Conservation (phyloP, 768 basidiomycete genomes). For the Xerocomellus chrysenteron region DNA sequence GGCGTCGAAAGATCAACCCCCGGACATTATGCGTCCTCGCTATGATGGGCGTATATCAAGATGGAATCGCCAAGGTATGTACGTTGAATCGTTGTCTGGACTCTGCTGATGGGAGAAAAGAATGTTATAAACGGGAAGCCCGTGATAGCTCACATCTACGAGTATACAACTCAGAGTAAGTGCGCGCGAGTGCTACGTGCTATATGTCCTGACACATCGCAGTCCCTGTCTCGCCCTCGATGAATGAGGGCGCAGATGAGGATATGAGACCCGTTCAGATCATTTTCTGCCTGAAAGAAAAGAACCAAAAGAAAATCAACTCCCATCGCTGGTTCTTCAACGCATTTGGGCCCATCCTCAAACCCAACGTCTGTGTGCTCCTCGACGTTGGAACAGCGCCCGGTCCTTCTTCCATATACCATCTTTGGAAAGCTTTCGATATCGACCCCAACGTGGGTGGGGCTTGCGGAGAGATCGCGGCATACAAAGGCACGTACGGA, state of each 20-base stretch:
- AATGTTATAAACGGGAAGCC: conserved; percentile 78
- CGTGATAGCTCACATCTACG: conserved; percentile 89
- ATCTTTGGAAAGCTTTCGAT: conserved; percentile 93
- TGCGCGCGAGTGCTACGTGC: no score
- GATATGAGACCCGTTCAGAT: conserved; percentile 88
- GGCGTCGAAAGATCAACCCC: conserved; percentile 80
- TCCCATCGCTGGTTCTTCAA: conserved; percentile 96
- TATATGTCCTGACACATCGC: conserved; percentile 9
- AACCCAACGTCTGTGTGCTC: conserved; percentile 89
- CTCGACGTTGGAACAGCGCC: conserved; percentile 88
- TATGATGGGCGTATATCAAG: conserved; percentile 93
- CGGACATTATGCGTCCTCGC: conserved; percentile 85
- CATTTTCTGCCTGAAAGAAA: conserved; percentile 89
- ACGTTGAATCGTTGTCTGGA: neutral
- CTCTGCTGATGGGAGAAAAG: conserved; percentile 28
- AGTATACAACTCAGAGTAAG: conserved; percentile 88
- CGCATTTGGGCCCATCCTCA: conserved; percentile 76
- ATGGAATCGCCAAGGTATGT: conserved; percentile 83
- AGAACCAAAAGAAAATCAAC: conserved; percentile 96
- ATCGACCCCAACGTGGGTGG: conserved; percentile 89
- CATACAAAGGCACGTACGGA: conserved; percentile 83
- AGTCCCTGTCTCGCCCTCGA: conserved; percentile 81
- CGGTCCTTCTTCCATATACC: conserved; percentile 85
- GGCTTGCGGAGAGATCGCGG: conserved; percentile 95
- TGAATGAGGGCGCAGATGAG: conserved; percentile 78